phyloP scores from a whole-genome alignment of 139 green algal species.

The Coccomyxa sp. region DNA sequence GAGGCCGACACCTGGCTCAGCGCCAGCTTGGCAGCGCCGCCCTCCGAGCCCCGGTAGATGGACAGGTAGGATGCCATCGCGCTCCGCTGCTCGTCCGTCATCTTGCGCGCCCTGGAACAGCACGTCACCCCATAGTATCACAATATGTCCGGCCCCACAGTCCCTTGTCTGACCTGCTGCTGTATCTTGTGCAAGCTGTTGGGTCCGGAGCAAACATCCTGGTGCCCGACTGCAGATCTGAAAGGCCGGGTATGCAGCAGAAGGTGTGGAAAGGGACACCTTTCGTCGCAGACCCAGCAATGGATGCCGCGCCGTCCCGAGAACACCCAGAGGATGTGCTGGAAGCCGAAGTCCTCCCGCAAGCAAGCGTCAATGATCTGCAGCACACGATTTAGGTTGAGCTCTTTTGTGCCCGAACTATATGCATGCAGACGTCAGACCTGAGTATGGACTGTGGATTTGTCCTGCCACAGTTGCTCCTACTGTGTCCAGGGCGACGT shows the following conservation, averaged over 20 bases:
- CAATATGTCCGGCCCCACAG: too few species aligned
- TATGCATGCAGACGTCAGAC: too few species aligned
- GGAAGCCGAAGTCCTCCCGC: constrained; percentile 94
- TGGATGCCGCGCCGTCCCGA: constrained; percentile 93
- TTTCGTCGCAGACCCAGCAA: constrained; percentile 94
- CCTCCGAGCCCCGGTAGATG: constrained; percentile 76
- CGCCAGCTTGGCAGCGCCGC: constrained; percentile 45
- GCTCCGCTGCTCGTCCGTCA: constrained; percentile 84
- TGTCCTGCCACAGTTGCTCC: too few species aligned
- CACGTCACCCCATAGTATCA: too few species aligned
- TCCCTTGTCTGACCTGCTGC: too few species aligned
- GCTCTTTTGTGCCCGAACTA: too few species aligned
- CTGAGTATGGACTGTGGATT: too few species aligned
- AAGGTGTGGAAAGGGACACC: constrained; percentile 39
- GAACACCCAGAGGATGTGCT: constrained; percentile 97
- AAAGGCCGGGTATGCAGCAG: too few species aligned
- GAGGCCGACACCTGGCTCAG: constrained; percentile 12
- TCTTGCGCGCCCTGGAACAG: constrained; percentile 61
- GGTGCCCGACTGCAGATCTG: too few species aligned
- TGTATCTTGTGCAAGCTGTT: neutral
- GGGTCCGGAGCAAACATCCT: too few species aligned
- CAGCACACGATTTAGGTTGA: too few species aligned
- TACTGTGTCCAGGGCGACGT: too few species aligned
- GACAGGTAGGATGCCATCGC: constrained; percentile 84
- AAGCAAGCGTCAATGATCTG: constrained; percentile 81